phyloP scores from a whole-genome alignment of 768 basidiomycete genomes.

The Xerocomellus amylosporus region DNA sequence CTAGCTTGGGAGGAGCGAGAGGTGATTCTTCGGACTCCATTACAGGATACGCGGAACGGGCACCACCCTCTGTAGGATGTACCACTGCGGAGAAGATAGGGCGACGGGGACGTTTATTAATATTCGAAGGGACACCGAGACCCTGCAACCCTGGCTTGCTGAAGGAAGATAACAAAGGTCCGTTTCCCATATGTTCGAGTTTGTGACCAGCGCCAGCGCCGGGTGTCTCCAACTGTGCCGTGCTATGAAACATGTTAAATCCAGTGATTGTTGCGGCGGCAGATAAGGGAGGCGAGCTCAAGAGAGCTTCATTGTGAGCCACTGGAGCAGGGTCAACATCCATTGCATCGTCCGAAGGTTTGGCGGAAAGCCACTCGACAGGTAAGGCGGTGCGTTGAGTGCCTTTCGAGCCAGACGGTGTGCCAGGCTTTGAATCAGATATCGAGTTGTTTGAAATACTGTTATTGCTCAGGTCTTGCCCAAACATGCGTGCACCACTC shows the following conservation, averaged over 20 bases:
- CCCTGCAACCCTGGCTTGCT: conserved; percentile 53
- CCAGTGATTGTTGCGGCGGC: conserved; percentile 50
- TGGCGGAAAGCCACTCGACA: conserved; percentile 50
- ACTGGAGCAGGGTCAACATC: conserved; percentile 66
- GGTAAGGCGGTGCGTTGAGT: conserved; percentile 65
- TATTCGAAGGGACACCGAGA: conserved; percentile 53
- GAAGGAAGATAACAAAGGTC: conserved; percentile 34
- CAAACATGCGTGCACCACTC: conserved; percentile 65
- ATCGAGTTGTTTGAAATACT: conserved; percentile 32
- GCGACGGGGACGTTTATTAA: conserved; percentile 59
- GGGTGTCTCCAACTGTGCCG: conserved; percentile 44
- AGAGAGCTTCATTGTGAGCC: conserved; percentile 31
- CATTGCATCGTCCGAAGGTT: conserved; percentile 64
- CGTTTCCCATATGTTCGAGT: conserved; percentile 42
- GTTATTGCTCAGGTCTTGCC: conserved; percentile 68
- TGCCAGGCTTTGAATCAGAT: conserved; percentile 26
- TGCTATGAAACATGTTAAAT: conserved; percentile 65
- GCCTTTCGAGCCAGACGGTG: conserved; percentile 47
- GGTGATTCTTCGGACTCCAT: conserved; percentile 32
- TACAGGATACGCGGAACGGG: conserved; percentile 44
- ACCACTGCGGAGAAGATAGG: conserved; percentile 67
- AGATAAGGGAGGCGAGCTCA: conserved; percentile 43
- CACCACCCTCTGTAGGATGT: conserved; percentile 40
- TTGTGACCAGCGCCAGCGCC: conserved; percentile 41
- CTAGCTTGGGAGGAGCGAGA: conserved; percentile 29